Evolutionary conservation across 257 asterid genomes (phyloP), one percentile per base, ranked within the genome.

Genomic region (Solanum sejunctum): DNA sequence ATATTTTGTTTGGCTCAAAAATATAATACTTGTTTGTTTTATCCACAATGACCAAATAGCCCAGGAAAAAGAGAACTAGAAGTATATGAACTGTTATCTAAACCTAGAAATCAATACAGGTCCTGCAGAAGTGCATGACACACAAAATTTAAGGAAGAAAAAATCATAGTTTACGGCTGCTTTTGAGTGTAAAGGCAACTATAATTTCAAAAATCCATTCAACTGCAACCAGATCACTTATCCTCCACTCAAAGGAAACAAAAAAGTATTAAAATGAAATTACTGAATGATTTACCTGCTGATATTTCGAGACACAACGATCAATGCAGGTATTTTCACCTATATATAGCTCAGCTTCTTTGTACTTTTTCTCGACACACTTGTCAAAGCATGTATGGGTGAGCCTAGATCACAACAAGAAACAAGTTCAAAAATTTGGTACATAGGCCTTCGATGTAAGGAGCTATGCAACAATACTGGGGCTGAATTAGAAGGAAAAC

Each of bases 321-420:
- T 91, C 92, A 75, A 91, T 86, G 86, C 93, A 91, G 88, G 87
- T 84, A 83, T 79, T 91, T 87, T 91, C 93, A 51, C 93, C 93
- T 66, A 89, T 84, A 43, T 87, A 79, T 73, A 88, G 88, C 58
- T 91, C 93, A 26, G 83, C 49, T 51, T 91, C 93, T 85, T 73
- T 86, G 86, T 88, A 91, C 69, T 87, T 89, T 72, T 85, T 91
- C 15, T 87, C 90, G 12, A 91, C 70, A 43, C 93, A 91, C 86
- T 91, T 91, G 84, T 88, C 81, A 85, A 85, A 91, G 82, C 92
- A 91, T 41, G 90, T 88, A 3, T 80, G 81, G 1, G 88, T 91
- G 84, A 91, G 88, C 90, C 92, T 91, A 85, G 32, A 88, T 64
- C 43, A 60, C 66, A 55, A 83, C 23, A 82, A 78, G 60, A 82